Conservation (phyloP, 305 asterid species). For the Plantago rigida region DNA sequence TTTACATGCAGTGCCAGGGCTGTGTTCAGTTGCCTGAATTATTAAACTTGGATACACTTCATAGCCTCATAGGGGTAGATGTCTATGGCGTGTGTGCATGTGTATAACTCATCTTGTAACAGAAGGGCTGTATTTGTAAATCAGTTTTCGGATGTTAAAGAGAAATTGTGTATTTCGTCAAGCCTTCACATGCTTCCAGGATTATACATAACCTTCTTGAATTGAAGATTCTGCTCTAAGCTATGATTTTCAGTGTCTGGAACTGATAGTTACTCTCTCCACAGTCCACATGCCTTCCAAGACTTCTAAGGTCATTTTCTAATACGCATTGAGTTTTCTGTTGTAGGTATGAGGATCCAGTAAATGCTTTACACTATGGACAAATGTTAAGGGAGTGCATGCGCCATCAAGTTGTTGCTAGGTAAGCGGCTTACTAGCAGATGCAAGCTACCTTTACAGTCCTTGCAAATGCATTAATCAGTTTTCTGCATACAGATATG, state of each 20-base stretch:
- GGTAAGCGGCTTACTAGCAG: constrained; percentile 33
- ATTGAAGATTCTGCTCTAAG: no score
- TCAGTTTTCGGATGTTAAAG: neutral
- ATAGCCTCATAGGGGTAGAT: no score
- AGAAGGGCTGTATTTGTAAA: neutral
- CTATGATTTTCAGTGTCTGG: no score
- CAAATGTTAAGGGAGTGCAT: constrained; percentile 77
- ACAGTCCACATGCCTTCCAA: no score
- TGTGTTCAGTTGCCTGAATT: no score
- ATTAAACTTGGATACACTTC: no score
- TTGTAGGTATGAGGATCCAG: constrained; percentile 61
- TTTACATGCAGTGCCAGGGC: no score
- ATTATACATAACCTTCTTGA: neutral
- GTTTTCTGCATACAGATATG: constrained; percentile 37
- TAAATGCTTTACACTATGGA: constrained; percentile 66
- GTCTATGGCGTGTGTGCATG: no score
- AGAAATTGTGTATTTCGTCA: neutral
- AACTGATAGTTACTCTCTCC: no score
- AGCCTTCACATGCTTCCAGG: no score
- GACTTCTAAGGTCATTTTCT: neutral
- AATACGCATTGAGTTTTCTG: constrained; percentile 4
- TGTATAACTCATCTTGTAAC: no score
- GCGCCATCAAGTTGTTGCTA: constrained; percentile 76
- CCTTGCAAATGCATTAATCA: constrained; percentile 9
- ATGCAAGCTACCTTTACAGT: constrained; percentile 5